Percentiles rank a stretch among this genome's conserved stretches.
Evolutionary conservation across 495 filamentous ascomycete genomes (phyloP).

Genomic region (Aspergillus bertholletiae): DNA sequence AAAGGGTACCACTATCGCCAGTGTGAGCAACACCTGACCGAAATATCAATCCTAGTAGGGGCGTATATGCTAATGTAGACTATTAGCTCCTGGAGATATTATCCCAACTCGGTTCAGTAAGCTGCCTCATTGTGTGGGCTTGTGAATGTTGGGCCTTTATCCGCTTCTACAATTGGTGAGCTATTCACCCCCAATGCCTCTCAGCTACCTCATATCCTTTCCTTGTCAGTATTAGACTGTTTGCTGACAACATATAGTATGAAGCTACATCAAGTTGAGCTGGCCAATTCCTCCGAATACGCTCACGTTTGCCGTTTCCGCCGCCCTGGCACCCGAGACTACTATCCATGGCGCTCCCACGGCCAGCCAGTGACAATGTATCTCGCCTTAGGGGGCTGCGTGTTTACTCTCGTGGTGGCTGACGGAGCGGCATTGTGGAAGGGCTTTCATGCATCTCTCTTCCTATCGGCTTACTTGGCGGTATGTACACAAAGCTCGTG

Average conservation of each 20-base stretch:
- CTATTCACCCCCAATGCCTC: background rate
- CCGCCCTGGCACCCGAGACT: conserved; percentile 18
- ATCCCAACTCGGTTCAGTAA: conserved; percentile 33
- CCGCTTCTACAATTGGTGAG: conserved; percentile 35
- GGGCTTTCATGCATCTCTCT: conserved; percentile 23
- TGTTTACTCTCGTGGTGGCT: conserved; percentile 33
- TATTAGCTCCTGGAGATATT: conserved; percentile 33
- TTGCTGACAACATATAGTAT: conserved; percentile 15
- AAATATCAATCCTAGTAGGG: background rate
- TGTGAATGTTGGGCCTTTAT: conserved; percentile 44
- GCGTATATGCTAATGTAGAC: background rate
- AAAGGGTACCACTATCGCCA: conserved; percentile 9
- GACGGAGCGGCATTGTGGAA: conserved; percentile 40
- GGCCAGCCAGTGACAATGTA: conserved; percentile 40
- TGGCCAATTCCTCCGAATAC: conserved; percentile 19
- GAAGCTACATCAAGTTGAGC: conserved; percentile 19
- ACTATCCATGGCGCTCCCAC: conserved; percentile 42
- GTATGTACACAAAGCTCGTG: conserved; percentile 15
- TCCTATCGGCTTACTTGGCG: conserved; percentile 36
- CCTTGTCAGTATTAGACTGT: too few species aligned
- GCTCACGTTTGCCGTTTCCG: conserved; percentile 27
- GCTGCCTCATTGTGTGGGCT: conserved; percentile 41
- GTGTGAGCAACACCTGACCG: background rate
- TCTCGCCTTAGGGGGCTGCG: conserved; percentile 31
- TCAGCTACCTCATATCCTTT: too few species aligned